Evolutionary conservation across 2,329 filamentous ascomycete species (phyloP), one percentile per base, ranked within the genome.

Genomic region (Epichloe gansuensis): DNA sequence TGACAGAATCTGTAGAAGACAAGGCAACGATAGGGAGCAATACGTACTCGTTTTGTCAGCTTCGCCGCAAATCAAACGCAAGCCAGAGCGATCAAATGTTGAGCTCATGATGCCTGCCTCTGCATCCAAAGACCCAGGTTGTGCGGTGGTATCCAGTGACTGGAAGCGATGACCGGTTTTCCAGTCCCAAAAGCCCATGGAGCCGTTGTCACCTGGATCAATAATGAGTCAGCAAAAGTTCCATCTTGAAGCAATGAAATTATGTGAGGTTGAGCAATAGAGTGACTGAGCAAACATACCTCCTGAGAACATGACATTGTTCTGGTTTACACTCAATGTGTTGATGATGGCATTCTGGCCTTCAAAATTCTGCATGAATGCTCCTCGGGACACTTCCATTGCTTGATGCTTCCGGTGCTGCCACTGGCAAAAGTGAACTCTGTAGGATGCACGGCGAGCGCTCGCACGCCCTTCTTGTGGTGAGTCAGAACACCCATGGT

Each of bases 361-460:
- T 44, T 95, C 88, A 63, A 97, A 97, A 66, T 97, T 97, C 69
- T 96, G 91, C 93, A 98, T 98, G 66, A 98, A 97, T 15, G 89
- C 89, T 39, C 91, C 66, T 96, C 90, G 1, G 94, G 94, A 60
- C 91, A 97, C 68, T 97, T 96, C 91, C 93, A 98, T 72, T 98
- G 93, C 75, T 98, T 98, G 72, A 98, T 96, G 65, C 87, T 91
- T 25, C 87, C 86, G 0, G 91, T 91, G 63, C 89, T 95, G 44
- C 86, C 93, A 55, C 82, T 91, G 4, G 93, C 93, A 66, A 98
- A 98, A 0, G 94, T 98, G 65, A 95, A 98, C 68, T 98, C 93
- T 55, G 81, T 82, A 0, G 94, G 93, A 65, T 98, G 93, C 3
- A 85, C 78, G 11, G 88, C 81, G 12, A 98, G 77, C 3, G 86